phyloP scores from a whole-genome alignment of 148 eudicot genomes.

The Selenicereus undatus region DNA sequence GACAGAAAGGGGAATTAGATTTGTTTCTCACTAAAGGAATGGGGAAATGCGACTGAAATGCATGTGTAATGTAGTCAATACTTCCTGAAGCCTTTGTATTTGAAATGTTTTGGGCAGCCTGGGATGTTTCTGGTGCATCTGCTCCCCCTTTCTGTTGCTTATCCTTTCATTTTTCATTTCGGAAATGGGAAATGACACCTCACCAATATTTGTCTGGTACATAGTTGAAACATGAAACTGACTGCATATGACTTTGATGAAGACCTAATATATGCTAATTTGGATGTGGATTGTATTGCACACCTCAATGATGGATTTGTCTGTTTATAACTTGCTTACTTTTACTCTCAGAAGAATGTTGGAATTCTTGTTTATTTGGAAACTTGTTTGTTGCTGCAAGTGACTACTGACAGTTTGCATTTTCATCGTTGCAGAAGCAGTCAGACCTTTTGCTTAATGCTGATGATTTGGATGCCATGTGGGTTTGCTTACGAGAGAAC shows the following conservation, averaged over 20 bases:
- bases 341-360: not conserved
- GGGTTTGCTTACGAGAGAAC: constrained; percentile 99
- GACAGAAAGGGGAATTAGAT: not conserved
- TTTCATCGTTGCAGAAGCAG: constrained; percentile 67
- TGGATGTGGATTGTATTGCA: not conserved
- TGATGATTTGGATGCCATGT: constrained; percentile 99
- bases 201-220: not conserved
- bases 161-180: not conserved
- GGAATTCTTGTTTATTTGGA: not conserved
- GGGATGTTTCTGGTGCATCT: not conserved
- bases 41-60: not conserved
- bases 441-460: constrained; percentile 97
- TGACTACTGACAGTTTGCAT: constrained; percentile 14
- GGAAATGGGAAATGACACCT: not conserved
- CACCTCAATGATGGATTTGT: not conserved
- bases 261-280: not conserved
- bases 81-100: not conserved
- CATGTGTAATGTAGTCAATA: not conserved
- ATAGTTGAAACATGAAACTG: not conserved
- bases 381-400: not conserved
- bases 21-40: not conserved
- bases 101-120: not conserved
- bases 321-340: not conserved
- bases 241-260: not conserved
- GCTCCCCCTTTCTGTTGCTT: not conserved